These are phyloP conservation scores for Penicillium capsulatum DNA, from an alignment of 2,329 filamentous ascomycete species.

Conservation along the genomic window DNA sequence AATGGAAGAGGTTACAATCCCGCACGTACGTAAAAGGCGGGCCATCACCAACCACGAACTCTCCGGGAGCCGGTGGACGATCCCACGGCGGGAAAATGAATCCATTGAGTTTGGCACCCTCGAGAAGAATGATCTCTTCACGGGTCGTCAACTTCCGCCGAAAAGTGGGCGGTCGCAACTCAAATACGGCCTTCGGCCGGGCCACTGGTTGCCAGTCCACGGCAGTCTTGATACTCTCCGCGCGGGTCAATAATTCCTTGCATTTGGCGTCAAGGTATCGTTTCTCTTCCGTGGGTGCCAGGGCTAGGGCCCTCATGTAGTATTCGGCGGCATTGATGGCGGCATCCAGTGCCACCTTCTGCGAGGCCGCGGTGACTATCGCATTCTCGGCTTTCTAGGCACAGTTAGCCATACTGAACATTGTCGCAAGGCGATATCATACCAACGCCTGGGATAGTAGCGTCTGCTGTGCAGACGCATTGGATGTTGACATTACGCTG, in stretches of 20 bases:
- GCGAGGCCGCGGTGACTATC: conserved; percentile 50
- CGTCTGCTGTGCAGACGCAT: conserved; percentile 15
- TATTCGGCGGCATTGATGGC: conserved; percentile 74
- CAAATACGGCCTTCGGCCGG: conserved; percentile 21
- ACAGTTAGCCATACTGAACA: conserved; percentile 21
- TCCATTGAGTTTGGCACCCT: conserved; percentile 75
- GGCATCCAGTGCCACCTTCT: conserved; percentile 65
- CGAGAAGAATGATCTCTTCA: conserved; percentile 72
- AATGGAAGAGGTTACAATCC: conserved; percentile 9
- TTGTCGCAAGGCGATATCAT: conserved; percentile 5
- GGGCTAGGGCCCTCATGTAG: conserved; percentile 70
- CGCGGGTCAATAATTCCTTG: conserved; percentile 63
- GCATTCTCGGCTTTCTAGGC: conserved; percentile 52
- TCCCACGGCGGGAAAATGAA: conserved; percentile 83
- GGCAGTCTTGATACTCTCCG: conserved; percentile 67
- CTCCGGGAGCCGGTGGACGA: conserved; percentile 53
- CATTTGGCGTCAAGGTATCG: conserved; percentile 64
- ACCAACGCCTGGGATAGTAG: conserved; percentile 33
- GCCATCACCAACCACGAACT: conserved; percentile 57
- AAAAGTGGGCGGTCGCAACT: conserved; percentile 48
- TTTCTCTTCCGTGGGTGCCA: conserved; percentile 61
- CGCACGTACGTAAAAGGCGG: conserved; percentile 59
- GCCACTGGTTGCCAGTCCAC: conserved; percentile 30
- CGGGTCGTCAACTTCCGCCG: conserved; percentile 60
- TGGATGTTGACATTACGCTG: conserved; percentile 28